Evolutionary conservation across 1,284 basidiomycete genomes (phyloP).

Genomic region (Sanghuangporus weigelae): DNA sequence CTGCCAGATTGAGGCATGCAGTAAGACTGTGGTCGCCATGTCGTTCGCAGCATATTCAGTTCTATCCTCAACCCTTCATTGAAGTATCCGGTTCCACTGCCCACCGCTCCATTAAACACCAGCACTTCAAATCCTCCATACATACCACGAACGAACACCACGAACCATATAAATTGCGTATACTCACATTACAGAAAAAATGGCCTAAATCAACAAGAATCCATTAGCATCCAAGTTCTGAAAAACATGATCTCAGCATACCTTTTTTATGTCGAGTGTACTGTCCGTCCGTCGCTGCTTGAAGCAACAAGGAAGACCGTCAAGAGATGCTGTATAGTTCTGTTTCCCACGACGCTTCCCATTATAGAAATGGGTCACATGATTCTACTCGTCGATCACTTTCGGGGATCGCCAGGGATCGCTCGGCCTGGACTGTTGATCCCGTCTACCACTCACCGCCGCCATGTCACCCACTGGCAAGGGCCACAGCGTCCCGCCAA

Average conservation of each 20-base stretch:
- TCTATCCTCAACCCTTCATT: too few relatives aligned
- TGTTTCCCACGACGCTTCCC: neutral
- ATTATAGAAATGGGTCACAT: neutral
- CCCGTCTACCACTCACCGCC: neutral
- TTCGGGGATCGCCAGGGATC: neutral
- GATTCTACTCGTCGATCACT: neutral
- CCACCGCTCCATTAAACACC: neutral
- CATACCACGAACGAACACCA: neutral
- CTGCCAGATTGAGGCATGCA: neutral
- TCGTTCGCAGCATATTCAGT: neutral
- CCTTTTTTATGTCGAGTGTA: constrained; percentile 11
- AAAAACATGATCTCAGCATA: neutral
- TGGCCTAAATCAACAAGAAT: neutral
- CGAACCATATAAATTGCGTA: neutral
- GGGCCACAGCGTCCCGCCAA: neutral
- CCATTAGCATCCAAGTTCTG: neutral
- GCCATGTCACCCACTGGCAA: constrained; percentile 9
- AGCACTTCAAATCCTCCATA: neutral
- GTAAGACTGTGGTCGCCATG: neutral
- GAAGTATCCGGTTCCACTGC: neutral
- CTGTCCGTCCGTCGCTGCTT: neutral
- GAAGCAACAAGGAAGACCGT: neutral
- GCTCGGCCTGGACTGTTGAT: neutral
- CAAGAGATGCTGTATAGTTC: constrained; percentile 7
- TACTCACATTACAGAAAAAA: constrained; percentile 11